Evolutionary conservation across 192 early-diverging fungal species (phyloP).

Genomic region (Rhizophagus clarus): DNA sequence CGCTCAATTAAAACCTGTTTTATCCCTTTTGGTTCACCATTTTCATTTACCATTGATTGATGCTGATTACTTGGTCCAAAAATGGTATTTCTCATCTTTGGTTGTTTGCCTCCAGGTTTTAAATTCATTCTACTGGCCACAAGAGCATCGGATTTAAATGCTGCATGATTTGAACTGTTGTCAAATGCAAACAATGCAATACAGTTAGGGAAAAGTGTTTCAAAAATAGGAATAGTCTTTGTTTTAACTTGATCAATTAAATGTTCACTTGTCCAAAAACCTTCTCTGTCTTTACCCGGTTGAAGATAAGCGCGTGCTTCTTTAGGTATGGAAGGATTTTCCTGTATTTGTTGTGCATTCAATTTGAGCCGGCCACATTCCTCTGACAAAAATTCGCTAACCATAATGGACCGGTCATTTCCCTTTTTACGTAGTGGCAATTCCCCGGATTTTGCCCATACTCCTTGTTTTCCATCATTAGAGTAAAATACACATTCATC

Average conservation of each 20-base stretch:
- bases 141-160: no score
- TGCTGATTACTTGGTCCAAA: neutral
- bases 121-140: neutral
- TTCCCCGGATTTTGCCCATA: neutral
- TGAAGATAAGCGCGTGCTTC: neutral
- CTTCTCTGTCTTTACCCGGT: neutral
- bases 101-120: no score
- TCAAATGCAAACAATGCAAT: slow-evolving; percentile 25
- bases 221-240: slow-evolving; percentile 11
- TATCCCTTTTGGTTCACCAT: neutral
- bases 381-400: neutral
- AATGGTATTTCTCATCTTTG: neutral
- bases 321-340: neutral
- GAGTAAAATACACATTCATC: neutral
- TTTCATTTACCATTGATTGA: neutral
- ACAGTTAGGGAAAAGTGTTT: neutral
- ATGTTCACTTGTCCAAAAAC: slow-evolving; percentile 22
- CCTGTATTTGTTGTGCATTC: neutral
- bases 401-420: neutral
- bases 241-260: slow-evolving; percentile 6
- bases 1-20: neutral
- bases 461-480: slow-evolving; percentile 4
- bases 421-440: slow-evolving; percentile 4
- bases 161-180: neutral
- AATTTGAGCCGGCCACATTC: neutral